These are phyloP conservation scores for Arachnomyces sp. DNA, from an alignment of 2,329 filamentous ascomycete genomes.

Conservation along the genomic window DNA sequence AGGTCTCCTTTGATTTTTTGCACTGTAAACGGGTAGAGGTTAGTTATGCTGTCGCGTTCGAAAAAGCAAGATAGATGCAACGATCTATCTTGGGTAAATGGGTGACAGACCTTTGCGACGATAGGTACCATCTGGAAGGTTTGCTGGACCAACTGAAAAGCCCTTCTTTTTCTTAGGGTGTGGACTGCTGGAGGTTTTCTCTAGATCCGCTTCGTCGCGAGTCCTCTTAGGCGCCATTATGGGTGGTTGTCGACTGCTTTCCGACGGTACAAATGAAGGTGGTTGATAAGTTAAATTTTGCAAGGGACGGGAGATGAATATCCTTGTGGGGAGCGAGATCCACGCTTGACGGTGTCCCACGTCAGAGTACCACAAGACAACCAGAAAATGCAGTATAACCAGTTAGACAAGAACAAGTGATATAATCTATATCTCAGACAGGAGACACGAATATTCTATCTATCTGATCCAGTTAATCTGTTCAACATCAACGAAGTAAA, in stretches of 20 bases:
- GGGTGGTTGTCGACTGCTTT: neutral
- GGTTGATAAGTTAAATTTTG: neutral
- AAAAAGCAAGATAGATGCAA: neutral
- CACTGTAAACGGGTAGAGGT: constrained; percentile 41
- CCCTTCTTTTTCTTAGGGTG: constrained; percentile 54
- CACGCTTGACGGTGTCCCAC: no score
- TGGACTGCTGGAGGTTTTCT: neutral
- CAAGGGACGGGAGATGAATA: no score
- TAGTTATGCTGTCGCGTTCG: neutral
- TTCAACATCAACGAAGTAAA: no score
- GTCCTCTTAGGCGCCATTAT: constrained; percentile 14
- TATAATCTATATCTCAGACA: no score
- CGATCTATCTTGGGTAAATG: neutral
- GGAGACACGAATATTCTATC: no score
- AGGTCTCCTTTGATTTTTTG: constrained; percentile 83
- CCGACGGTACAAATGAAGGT: neutral
- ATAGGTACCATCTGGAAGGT: constrained; percentile 84
- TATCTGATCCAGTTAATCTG: no score
- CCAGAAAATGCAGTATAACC: no score
- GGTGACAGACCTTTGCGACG: constrained; percentile 59
- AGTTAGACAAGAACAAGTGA: no score
- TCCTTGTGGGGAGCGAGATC: no score
- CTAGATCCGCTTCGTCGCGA: constrained; percentile 8
- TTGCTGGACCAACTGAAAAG: constrained; percentile 80
- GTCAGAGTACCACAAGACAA: no score